phyloP scores from a whole-genome alignment of 345 rosid genomes.

The Erucastrum elatum region DNA sequence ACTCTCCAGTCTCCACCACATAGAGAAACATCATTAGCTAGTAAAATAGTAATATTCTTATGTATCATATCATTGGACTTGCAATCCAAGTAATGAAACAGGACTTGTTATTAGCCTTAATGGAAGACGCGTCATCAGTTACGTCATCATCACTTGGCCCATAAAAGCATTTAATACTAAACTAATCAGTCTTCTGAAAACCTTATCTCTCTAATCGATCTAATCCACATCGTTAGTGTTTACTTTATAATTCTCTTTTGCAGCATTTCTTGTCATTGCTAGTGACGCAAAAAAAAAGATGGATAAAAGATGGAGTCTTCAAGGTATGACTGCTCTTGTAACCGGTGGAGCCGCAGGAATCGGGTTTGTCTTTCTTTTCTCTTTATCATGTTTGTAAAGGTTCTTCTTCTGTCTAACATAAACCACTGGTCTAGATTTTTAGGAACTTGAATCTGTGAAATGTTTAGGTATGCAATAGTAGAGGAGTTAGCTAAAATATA shows the following conservation, averaged over 20 bases:
- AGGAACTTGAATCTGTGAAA: not conserved
- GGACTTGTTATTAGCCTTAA: not conserved
- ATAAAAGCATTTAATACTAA: not conserved
- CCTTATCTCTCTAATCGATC: not conserved
- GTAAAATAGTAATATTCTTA: not conserved
- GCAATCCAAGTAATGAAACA: not conserved
- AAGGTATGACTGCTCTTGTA: conserved; percentile 40
- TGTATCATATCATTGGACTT: not conserved
- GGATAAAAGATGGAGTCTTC: conserved; percentile 23
- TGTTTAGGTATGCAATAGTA: conserved; percentile 29
- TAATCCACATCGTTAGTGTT: not conserved
- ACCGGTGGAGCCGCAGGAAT: conserved; percentile 31
- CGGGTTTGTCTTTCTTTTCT: conserved; percentile 6
- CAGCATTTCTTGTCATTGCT: not conserved
- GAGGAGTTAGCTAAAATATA: conserved; percentile 17
- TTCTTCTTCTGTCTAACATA: not conserved
- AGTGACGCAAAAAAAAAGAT: not conserved
- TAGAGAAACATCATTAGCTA: not conserved
- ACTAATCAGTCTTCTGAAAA: not conserved
- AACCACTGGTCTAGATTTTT: not conserved
- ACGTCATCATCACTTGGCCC: not conserved
- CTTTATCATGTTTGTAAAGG: not conserved
- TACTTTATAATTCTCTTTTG: not conserved
- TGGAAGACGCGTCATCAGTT: not conserved
- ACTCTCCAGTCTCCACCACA: not conserved